A percentile compares a stretch with the other conserved stretches of the same genome.
These are phyloP conservation scores for Dianthus caryophyllus DNA, from an alignment of 148 eudicot genomes.

Conservation along the genomic window DNA sequence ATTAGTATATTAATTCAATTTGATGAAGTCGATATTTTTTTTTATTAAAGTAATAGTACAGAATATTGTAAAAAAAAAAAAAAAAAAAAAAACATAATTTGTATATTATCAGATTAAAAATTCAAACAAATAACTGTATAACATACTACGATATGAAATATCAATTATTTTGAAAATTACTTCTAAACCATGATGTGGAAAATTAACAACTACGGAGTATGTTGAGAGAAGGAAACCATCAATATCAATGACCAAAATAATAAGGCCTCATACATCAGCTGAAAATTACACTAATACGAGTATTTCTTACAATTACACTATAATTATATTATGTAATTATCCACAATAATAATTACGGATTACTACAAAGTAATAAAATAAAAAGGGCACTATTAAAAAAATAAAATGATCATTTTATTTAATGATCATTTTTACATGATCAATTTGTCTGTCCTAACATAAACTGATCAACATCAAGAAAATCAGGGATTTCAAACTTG, in stretches of 20 bases:
- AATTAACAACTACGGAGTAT: conserved; percentile 5
- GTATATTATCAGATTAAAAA: too few relatives aligned
- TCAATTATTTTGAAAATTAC: background rate
- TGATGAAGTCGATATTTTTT: too few relatives aligned
- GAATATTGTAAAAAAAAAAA: too few relatives aligned
- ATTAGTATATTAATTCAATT: too few relatives aligned
- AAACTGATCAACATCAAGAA: conserved; percentile 52
- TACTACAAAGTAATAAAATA: too few relatives aligned
- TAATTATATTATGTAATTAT: too few relatives aligned
- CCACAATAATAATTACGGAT: conserved; percentile 11
- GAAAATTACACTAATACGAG: conserved; percentile 24
- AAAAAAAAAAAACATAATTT: too few relatives aligned
- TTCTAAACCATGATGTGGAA: background rate
- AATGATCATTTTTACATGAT: conserved; percentile 7
- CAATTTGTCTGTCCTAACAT: conserved; percentile 33
- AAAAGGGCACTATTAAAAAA: background rate
- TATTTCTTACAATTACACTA: conserved; percentile 22
- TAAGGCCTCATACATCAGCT: conserved; percentile 7
- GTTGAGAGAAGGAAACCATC: conserved; percentile 24
- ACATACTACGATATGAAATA: too few relatives aligned
- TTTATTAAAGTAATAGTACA: too few relatives aligned
- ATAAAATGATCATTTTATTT: background rate
- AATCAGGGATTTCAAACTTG: conserved; percentile 58
- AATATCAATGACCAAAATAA: conserved; percentile 16
- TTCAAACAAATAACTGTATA: too few relatives aligned